Evolutionary conservation across 2,329 filamentous ascomycete species (phyloP).

Genomic region (Fusarium liriodendri): DNA sequence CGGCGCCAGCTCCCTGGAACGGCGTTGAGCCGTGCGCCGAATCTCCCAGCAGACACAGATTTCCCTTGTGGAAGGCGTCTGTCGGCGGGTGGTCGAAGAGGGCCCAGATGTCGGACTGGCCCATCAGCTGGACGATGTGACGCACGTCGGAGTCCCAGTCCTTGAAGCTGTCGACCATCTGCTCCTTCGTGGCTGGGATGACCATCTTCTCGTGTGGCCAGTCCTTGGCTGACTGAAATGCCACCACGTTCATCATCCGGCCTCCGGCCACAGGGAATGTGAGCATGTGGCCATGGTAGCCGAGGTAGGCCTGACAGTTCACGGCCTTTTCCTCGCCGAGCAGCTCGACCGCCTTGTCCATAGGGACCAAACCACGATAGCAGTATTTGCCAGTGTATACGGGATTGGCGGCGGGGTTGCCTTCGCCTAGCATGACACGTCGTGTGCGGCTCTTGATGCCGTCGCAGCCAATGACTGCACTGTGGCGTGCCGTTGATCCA

Average conservation of each 20-base stretch:
- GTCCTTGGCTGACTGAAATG: constrained; percentile 7
- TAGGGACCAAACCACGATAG: constrained; percentile 20
- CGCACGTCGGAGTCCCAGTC: constrained; percentile 10
- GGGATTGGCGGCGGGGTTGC: not conserved
- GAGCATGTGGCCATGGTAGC: constrained; percentile 19
- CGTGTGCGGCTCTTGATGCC: constrained; percentile 14
- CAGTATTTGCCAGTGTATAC: constrained; percentile 10
- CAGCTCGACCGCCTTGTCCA: constrained; percentile 13
- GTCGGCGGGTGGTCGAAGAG: constrained; percentile 3
- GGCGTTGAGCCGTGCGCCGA: constrained; percentile 22
- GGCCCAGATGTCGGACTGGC: constrained; percentile 14
- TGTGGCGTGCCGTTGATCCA: constrained; percentile 1
- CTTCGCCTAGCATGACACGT: not conserved
- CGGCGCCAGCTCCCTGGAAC: constrained; percentile 12
- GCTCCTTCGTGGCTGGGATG: constrained; percentile 9
- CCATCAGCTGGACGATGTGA: constrained; percentile 7
- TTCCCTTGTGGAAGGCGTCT: constrained; percentile 7
- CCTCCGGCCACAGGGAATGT: constrained; percentile 18
- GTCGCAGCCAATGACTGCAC: constrained; percentile 19
- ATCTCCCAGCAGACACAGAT: constrained; percentile 17
- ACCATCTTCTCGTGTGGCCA: constrained; percentile 11
- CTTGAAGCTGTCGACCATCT: not conserved
- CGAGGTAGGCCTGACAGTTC: constrained; percentile 13
- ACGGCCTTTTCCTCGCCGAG: constrained; percentile 15
- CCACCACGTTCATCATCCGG: constrained; percentile 19